Evolutionary conservation across 257 asterid species (phyloP), one percentile per base, ranked within the genome.

Genomic region (Solanum gandarillasii): DNA sequence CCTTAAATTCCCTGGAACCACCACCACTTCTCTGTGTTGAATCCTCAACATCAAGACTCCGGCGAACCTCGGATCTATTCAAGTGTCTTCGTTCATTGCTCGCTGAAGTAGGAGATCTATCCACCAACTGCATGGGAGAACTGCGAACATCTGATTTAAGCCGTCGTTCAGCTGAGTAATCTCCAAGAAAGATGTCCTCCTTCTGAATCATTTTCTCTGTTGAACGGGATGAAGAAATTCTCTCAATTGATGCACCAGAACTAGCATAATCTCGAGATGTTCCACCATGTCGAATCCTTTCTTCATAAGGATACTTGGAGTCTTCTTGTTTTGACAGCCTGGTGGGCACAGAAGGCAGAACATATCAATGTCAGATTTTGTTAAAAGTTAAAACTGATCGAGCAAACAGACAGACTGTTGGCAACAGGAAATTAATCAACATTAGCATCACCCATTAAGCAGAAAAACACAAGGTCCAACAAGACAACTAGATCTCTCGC

Each of bases 251-350:
- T 87, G 93, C 98, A 48, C 85, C 88, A 87, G 91, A 73, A 84
- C 92, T 90, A 89, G 89, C 83, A 90, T 90, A 89, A 86, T 96
- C 99, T 90, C 96, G 93, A 70, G 96, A 92, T 62, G 92, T 88
- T 83, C 62, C 88, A 89, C 58, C 88, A 88, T 93, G 92, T 39
- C 98, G 92, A 87, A 20, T 81, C 90, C 96, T 95, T 74, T 95
- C 99, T 88, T 97, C 99, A 84, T 93, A 93, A 82, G 92, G 91
- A 90, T 92, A 94, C 92, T 91, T 97, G 18, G 96, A 89, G 32
- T 94, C 99, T 48, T 97, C 99, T 89, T 94, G 99, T 93, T 94
- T 96, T 87, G 91, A 91, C 72, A 79, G 88, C 94, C 99, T 97
- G 90, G 39, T 90, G 67, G 86, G 87, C 86, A 86, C 52, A 34